Evolutionary conservation across 2,329 filamentous ascomycete species (phyloP), one percentile per base, ranked within the genome.

Genomic region (Pseudogymnoascus sp.): DNA sequence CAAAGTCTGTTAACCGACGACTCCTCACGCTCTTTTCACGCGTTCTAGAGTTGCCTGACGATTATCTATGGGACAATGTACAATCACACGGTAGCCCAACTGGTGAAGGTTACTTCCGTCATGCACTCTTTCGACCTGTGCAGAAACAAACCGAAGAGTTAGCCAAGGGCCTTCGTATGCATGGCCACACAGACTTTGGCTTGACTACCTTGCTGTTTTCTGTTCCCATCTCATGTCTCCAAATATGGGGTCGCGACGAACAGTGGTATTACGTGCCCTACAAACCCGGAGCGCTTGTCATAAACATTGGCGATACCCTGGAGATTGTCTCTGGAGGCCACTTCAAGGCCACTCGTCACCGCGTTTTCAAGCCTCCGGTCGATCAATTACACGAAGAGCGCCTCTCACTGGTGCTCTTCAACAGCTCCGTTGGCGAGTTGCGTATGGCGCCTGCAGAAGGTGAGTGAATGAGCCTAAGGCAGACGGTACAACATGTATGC

Each of bases 171-270:
- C 69, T 78, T 53, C 77, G 77, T 64, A 79, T 79, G 69, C 73
- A 78, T 40, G 78, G 77, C 2, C 79, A 81, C 70, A 80, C 78
- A 0, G 79, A 81, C 62, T 80, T 78, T 62, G 79, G 78, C 5
- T 71, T 75, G 7, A 74, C 78, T 0, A 81, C 78, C 0, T 67
- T 79, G 21, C 72, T 81, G 0, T 80, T 79, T 71, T 76, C 74
- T 5, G 77, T 80, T 40, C 76, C 78, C 1, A 76, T 81, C 21
- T 76, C 78, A 0, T 77, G 75, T 3, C 73, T 81, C 3, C 79
- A 81, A 66, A 77, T 81, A 38, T 78, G 76, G 72, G 76, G 68
- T 61, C 74, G 73, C 2, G 71, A 77, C 38, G 76, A 78, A 46
- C 66, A 78, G 65, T 81, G 79, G 79, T 76, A 78, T 49, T 77